Evolutionary conservation across 192 early-diverging fungal species (phyloP), one percentile per base, ranked within the genome.

Genomic region (Mortierella claussenii): DNA sequence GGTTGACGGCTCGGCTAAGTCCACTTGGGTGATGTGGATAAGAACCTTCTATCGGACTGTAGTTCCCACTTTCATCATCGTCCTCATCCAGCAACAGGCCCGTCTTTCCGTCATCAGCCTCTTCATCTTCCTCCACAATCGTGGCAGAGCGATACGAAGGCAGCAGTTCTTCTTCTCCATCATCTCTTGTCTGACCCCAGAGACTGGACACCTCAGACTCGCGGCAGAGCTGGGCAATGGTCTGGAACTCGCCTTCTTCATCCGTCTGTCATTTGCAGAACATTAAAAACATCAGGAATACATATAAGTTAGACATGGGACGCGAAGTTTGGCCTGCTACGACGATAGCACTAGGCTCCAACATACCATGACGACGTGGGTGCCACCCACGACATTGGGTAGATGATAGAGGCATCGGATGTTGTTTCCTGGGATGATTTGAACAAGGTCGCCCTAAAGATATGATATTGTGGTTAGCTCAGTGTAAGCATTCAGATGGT

Each of bases 331-430:
- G n/a, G n/a, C n/a, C n/a, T n/a, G n/a, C n/a, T n/a, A n/a, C n/a
- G n/a, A n/a, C n/a, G n/a, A n/a, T n/a, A n/a, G n/a, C n/a, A 17
- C 11, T 12, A 43, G 0, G 8, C 4, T 40, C 1, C 32, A 13
- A 36, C 69, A 20, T 65, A 74, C 79, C 84, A 85, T 87, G 12
- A 83, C 75, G 24, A 79, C 86, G 42, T 87, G 86, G 23, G 85
- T 83, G 13, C 73, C 69, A 42, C 78, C 60, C 24, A 60, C 60
- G 32, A 73, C 69, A 15, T 79, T 81, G 27, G 66, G 68, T 24
- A 79, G 64, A 54, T 81, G 84, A 33, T 89, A 81, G 17, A 93
- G 73, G 60, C 82, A 82, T 36, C 88, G 79, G 66, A 93, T 80
- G 64, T 88, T 84, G 24, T 66, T 64, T 9, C 86, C 89, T 18